Evolutionary conservation across 2,329 filamentous ascomycete genomes (phyloP).

Genomic region (Amylocarpus encephaloides): DNA sequence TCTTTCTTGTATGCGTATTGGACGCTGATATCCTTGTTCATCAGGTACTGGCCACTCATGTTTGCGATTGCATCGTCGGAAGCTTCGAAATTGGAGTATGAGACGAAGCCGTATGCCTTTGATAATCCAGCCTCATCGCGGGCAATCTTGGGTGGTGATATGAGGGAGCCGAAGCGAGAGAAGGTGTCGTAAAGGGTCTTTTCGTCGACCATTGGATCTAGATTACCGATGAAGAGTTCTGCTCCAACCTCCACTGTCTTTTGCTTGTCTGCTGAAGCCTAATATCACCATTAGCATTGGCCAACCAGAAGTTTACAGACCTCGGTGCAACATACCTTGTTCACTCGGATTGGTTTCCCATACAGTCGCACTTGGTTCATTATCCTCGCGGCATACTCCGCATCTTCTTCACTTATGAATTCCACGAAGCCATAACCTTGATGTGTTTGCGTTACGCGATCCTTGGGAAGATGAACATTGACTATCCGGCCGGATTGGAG

Average conservation of each 20-base stretch:
- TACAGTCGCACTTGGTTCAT: slow-evolving; percentile 94
- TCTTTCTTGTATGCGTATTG: slow-evolving; percentile 99
- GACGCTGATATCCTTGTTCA: slow-evolving; percentile 93
- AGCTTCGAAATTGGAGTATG: slow-evolving; percentile 86
- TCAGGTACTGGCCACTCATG: slow-evolving; percentile 93
- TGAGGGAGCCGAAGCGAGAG: slow-evolving; percentile 79
- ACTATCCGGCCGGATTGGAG: slow-evolving; percentile 94
- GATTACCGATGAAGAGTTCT: slow-evolving; percentile 93
- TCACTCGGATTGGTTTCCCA: slow-evolving; percentile 92
- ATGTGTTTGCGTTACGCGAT: slow-evolving; percentile 92
- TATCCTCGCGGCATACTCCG: slow-evolving; percentile 91
- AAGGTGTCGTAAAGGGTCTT: slow-evolving; percentile 95
- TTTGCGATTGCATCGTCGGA: slow-evolving; percentile 86
- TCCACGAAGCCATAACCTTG: slow-evolving; percentile 99
- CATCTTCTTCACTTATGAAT: slow-evolving; percentile 90
- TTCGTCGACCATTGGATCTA: slow-evolving; percentile 91
- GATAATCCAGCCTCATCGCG: slow-evolving; percentile 81
- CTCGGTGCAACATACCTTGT: slow-evolving; percentile 59
- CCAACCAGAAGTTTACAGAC: neutral
- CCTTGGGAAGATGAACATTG: slow-evolving; percentile 96
- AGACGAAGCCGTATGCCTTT: slow-evolving; percentile 96
- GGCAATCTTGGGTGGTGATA: slow-evolving; percentile 83
- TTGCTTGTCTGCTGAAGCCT: slow-evolving; percentile 82
- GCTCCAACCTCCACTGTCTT: slow-evolving; percentile 90
- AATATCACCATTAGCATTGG: slow-evolving; percentile 2